Conservation (phyloP, 2,329 filamentous ascomycete genomes). For the Pseudocercospora musae region DNA sequence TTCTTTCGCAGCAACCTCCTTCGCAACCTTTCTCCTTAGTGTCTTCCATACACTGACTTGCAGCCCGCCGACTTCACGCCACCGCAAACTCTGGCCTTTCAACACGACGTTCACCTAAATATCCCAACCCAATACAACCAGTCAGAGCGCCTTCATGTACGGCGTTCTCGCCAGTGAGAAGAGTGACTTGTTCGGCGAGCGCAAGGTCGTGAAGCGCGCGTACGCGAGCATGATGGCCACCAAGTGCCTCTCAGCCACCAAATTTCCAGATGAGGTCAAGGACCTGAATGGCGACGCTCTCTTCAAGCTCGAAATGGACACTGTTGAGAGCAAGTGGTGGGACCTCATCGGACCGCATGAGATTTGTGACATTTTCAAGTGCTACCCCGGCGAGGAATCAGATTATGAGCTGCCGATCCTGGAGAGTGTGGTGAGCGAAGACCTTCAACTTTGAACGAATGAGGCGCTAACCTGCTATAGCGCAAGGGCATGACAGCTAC, state of each 20-base stretch:
- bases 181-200: background rate
- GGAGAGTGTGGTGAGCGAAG: background rate
- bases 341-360: background rate
- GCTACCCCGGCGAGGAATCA: background rate
- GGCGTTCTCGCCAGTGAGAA: background rate
- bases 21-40: background rate
- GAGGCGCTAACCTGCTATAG: background rate
- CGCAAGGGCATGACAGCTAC: background rate
- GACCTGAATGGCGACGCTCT: background rate
- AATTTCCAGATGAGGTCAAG: background rate
- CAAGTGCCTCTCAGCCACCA: background rate
- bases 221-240: background rate
- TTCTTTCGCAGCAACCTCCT: too few species aligned
- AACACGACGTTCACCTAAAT: background rate
- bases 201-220: background rate
- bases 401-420: background rate
- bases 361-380: background rate
- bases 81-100: background rate
- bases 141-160: background rate
- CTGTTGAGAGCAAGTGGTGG: background rate
- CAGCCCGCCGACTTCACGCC: background rate
- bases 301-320: background rate
- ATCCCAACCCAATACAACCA: too few species aligned
- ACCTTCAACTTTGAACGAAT: background rate
- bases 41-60: constrained; percentile 1